A percentile compares a stretch with the other conserved stretches of the same genome.
phyloP scores from a whole-genome alignment of 345 rosid species.

The Lepidium aucheri region DNA sequence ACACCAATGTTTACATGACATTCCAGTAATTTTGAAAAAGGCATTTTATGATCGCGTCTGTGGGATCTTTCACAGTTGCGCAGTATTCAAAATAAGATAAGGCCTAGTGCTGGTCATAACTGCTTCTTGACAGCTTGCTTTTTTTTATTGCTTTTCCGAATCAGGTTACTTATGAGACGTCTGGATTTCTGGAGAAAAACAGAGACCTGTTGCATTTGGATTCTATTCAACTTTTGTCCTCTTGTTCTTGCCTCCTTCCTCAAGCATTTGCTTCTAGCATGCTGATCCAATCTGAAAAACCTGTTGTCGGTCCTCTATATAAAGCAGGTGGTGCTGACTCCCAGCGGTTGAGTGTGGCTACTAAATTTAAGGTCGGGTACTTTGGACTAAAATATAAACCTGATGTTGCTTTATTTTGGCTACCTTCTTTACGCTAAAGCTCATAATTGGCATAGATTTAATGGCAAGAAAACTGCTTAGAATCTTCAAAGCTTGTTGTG shows the following conservation, averaged over 20 bases:
- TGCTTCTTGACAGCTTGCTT: slow-evolving; percentile 23
- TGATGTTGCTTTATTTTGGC: neutral
- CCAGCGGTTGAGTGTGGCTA: slow-evolving; percentile 85
- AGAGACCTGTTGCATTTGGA: slow-evolving; percentile 91
- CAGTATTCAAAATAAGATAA: neutral
- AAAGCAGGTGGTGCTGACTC: slow-evolving; percentile 98
- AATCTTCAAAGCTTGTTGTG: slow-evolving; percentile 2
- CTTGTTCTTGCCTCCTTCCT: slow-evolving; percentile 85
- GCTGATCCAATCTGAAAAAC: slow-evolving; percentile 76
- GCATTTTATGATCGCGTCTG: neutral
- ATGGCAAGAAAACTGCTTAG: neutral
- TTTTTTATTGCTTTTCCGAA: slow-evolving; percentile 16
- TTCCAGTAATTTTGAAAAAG: neutral
- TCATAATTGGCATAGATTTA: neutral
- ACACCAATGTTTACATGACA: neutral
- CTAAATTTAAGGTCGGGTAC: slow-evolving; percentile 76
- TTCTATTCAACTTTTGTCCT: slow-evolving; percentile 85
- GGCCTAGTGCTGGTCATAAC: slow-evolving; percentile 3
- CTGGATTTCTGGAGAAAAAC: slow-evolving; percentile 94
- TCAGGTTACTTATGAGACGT: slow-evolving; percentile 90
- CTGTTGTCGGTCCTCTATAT: slow-evolving; percentile 66
- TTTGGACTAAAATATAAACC: neutral
- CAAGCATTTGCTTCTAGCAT: slow-evolving; percentile 81
- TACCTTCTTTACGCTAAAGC: neutral
- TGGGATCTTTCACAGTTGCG: neutral